A percentile compares a stretch with the other conserved stretches of the same genome.
Evolutionary conservation across 2,329 filamentous ascomycete genomes (phyloP).

Genomic region (Aspergillus clavatus): DNA sequence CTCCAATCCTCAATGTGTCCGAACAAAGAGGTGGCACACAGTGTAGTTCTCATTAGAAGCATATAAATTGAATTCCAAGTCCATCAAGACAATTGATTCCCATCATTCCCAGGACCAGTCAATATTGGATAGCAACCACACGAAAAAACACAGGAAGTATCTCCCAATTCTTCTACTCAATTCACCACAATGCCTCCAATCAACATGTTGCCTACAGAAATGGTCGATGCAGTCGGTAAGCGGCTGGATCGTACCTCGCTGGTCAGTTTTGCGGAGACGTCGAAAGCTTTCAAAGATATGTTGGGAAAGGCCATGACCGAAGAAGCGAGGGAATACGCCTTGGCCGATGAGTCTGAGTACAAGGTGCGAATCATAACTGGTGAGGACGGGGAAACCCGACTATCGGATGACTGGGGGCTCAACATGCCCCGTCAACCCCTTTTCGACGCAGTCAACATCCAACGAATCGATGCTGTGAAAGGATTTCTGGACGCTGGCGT

Average conservation of each 20-base stretch:
- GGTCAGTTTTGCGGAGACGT: not conserved
- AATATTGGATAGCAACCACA: no score
- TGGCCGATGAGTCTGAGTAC: conserved; percentile 2
- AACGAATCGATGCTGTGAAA: not conserved
- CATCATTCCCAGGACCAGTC: no score
- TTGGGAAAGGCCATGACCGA: not conserved
- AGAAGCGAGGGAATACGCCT: not conserved
- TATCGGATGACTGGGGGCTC: not conserved
- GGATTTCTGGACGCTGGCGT: conserved; percentile 2
- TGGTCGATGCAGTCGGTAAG: not conserved
- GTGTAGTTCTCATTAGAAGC: no score
- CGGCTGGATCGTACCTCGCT: not conserved
- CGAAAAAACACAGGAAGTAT: no score
- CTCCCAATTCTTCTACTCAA: no score
- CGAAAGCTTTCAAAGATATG: not conserved
- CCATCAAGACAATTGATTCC: no score
- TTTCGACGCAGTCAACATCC: not conserved
- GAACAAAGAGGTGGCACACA: no score
- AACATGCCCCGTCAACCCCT: not conserved
- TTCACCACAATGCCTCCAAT: not conserved
- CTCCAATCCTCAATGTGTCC: no score
- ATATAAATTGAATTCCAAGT: no score
- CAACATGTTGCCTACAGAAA: not conserved
- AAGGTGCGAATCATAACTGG: conserved; percentile 1
- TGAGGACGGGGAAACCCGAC: not conserved